Evolutionary conservation across 2,329 filamentous ascomycete species (phyloP), one percentile per base, ranked within the genome.

Genomic region (Sporothrix humicola): DNA sequence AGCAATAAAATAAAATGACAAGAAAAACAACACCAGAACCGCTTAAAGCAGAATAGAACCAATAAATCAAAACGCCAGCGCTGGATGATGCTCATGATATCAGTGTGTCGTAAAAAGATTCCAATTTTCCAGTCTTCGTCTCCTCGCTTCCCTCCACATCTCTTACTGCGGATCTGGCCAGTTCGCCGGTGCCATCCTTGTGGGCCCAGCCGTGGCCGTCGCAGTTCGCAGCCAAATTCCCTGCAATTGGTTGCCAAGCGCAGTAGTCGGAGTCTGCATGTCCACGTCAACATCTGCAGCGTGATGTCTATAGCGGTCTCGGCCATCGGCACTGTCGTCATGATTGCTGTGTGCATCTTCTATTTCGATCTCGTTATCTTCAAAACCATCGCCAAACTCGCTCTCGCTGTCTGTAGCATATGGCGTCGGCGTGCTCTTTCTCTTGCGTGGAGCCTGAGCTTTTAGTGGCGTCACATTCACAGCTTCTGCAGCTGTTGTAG

Each of bases 211-310:
- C 3, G 56, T 63, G 23, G 20, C 61, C 50, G 42, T 71, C 26
- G 59, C 58, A 58, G 54, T 83, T 82, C 73, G 85, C 12, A 75
- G 54, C 74, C 75, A 76, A 1, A 48, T 50, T 1, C 74, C 74
- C 37, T 73, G 71, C 31, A 76, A 69, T 8, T 76, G 75, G 15
- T 56, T 69, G 3, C 71, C 71, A 42, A 75, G 54, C 1, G 46
- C 20, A 6, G 65, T 69, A 2, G 71, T 74, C 1, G 75, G 74
- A 12, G 75, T 76, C 63, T 74, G 72, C 68, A 73, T 71, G 37
- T 74, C 73, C 4, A 71, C 17, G 13, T 76, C 73, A n/a, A 20
- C 56, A 20, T 66, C 72, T 15, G 44, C 26, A 20, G 61, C 61
- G 20, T 48, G n/a, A 37, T 37, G 31, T 37, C 31, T 5, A 37